Conservation (phyloP, 1,139 yeast genomes). For the Taphrina communis region DNA sequence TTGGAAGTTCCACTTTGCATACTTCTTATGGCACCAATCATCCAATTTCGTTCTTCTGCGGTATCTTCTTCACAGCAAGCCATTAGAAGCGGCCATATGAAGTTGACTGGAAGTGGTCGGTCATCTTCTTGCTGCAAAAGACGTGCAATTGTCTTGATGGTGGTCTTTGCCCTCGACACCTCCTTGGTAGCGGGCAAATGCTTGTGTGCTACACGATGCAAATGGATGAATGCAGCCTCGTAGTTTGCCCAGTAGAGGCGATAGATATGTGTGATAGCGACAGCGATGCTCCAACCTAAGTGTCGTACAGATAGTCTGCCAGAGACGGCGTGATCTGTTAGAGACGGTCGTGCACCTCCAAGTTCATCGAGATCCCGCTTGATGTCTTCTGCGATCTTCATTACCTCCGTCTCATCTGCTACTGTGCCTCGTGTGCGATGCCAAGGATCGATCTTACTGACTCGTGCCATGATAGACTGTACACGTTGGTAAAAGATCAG, state of each 20-base stretch:
- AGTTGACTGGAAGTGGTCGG: slow-evolving; percentile 12
- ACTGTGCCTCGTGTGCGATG: slow-evolving; percentile 1
- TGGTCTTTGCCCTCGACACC: background rate
- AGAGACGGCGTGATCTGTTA: background rate
- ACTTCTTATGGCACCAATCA: slow-evolving; percentile 4
- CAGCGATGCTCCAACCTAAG: background rate
- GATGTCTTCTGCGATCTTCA: slow-evolving; percentile 13
- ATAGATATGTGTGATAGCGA: slow-evolving; percentile 5
- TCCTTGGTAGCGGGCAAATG: slow-evolving; percentile 2
- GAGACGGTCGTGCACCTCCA: background rate
- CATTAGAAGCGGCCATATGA: slow-evolving; percentile 5
- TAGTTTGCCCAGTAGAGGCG: slow-evolving; percentile 15
- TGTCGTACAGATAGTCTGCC: slow-evolving; percentile 3
- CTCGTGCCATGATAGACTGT: slow-evolving; percentile 15
- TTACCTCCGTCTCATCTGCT: slow-evolving; percentile 12
- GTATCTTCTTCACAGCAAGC: slow-evolving; percentile 1
- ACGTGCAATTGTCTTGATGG: slow-evolving; percentile 3
- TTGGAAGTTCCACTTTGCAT: background rate
- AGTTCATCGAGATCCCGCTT: background rate
- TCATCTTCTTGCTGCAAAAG: slow-evolving; percentile 4
- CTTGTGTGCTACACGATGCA: slow-evolving; percentile 17
- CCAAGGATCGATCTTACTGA: slow-evolving; percentile 15
- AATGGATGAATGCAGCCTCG: slow-evolving; percentile 13
- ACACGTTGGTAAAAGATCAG: slow-evolving; percentile 10
- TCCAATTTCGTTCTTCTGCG: background rate